Base-by-base conservation (phyloP, 768 basidiomycete genomes). In the Clitopilus passeckerianus region DNA sequence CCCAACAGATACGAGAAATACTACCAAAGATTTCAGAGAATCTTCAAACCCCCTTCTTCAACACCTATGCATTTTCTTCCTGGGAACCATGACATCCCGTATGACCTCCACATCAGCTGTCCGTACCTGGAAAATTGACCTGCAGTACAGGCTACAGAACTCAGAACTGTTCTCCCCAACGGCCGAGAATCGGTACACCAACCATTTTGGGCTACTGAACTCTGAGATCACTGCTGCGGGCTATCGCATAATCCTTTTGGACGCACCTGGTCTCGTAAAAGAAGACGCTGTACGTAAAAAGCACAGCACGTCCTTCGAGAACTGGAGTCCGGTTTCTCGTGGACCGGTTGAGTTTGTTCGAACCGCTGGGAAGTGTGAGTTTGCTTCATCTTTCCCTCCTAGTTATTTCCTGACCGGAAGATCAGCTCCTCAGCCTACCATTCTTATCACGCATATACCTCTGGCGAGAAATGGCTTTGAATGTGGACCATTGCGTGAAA, bases 41-140 rank as follows among this genome's bases (percentile, higher is more conserved):
- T 94, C 34, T 95, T 96, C 73, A 71, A 76, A 27, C 59, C 75
- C 20, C 71, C 80, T 6, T 63, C 75, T 9, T 62, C 70, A 16
- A 75, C 83, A 2, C 86, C 88, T 0, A 74, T 79, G 60, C 88
- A 86, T 71, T 89, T 85, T 67, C 79, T 95, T 27, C 89, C 94
- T 2, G 96, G 96, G 6, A 98, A 98, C 68, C 94, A 95, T 67
- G 96, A 98, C 66, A 79, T 90, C 34, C 91, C 90, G 85, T 91
- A 69, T 59, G 79, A 56, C 46, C 23, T n/a, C 33, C n/a, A 33
- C 62, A 8, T n/a, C n/a, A 43, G 63, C 35, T 23, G 27, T 20
- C 22, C 27, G 34, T 15, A 9, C 52, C 27, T 57, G 9, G n/a
- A 16, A n/a, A 18, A 5, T 27, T 37, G 34, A 54, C 55, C 7